Evolutionary conservation across 768 basidiomycete genomes (phyloP).

Genomic region (Chalciporus piperatus): DNA sequence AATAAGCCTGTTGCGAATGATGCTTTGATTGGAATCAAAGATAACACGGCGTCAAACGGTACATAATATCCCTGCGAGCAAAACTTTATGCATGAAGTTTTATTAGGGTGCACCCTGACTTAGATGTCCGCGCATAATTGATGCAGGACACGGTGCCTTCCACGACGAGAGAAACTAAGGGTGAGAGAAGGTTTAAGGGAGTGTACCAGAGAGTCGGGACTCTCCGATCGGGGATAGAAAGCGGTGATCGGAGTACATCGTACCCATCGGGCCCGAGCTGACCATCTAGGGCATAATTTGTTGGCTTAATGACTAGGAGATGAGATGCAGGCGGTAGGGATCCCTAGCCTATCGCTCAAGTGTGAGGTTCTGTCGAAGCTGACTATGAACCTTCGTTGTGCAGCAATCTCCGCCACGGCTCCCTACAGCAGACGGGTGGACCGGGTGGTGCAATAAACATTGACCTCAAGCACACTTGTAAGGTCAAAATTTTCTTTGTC

Average conservation of each 20-base stretch:
- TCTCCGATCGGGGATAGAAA: conserved; percentile 22
- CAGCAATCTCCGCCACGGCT: conserved; percentile 31
- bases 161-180: conserved; percentile 4
- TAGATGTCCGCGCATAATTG: too few relatives aligned
- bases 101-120: conserved; percentile 34
- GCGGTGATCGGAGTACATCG: neutral
- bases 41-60: conserved; percentile 14
- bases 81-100: conserved; percentile 21
- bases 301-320: conserved; percentile 8
- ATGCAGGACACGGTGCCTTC: conserved; percentile 10
- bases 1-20: conserved; percentile 10
- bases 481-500: conserved; percentile 17
- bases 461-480: conserved; percentile 7
- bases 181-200: conserved; percentile 1
- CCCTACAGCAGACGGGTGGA: conserved; percentile 15
- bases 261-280: conserved; percentile 23
- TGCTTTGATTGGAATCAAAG: conserved; percentile 27
- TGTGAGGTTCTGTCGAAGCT: conserved; percentile 5
- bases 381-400: conserved; percentile 10
- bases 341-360: neutral
- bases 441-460: conserved; percentile 6
- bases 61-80: conserved; percentile 32
- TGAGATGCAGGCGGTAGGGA: conserved; percentile 7
- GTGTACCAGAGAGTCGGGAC: conserved; percentile 15
- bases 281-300: conserved; percentile 1